These are phyloP conservation scores for Aspergillus ibericus DNA, from an alignment of 2,329 filamentous ascomycete genomes.

Conservation along the genomic window DNA sequence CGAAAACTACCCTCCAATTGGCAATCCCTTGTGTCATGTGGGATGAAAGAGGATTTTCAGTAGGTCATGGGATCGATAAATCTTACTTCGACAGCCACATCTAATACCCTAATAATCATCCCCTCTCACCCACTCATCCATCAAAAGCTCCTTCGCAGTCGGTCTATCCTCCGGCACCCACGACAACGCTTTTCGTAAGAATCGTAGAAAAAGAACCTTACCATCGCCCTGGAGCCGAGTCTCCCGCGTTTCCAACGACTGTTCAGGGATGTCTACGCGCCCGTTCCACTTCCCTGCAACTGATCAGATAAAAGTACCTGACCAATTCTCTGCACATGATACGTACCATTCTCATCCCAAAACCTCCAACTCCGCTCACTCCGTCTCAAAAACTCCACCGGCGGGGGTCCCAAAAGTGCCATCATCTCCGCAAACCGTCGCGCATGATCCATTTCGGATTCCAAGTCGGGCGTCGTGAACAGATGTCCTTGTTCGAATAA, in stretches of 20 bases:
- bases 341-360: conserved; percentile 36
- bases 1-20: no score
- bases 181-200: conserved; percentile 30
- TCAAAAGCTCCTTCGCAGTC: conserved; percentile 22
- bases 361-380: conserved; percentile 33
- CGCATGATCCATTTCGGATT: conserved; percentile 34
- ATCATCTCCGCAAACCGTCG: conserved; percentile 48
- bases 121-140: conserved; percentile 18
- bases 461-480: conserved; percentile 38
- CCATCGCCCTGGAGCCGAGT: conserved; percentile 23
- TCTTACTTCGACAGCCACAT: no score
- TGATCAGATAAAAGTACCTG: background rate
- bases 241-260: conserved; percentile 26
- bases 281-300: conserved; percentile 28
- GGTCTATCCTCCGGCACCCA: conserved; percentile 31
- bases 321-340: background rate
- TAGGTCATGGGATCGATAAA: no score
- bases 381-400: conserved; percentile 29
- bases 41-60: no score
- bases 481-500: conserved; percentile 45
- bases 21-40: no score
- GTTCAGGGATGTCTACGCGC: conserved; percentile 23
- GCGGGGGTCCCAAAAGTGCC: conserved; percentile 42
- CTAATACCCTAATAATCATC: conserved; percentile 8
- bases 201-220: conserved; percentile 24